These are phyloP conservation scores for Aleurites moluccanus DNA, from an alignment of 441 rosid species.

Conservation along the genomic window DNA sequence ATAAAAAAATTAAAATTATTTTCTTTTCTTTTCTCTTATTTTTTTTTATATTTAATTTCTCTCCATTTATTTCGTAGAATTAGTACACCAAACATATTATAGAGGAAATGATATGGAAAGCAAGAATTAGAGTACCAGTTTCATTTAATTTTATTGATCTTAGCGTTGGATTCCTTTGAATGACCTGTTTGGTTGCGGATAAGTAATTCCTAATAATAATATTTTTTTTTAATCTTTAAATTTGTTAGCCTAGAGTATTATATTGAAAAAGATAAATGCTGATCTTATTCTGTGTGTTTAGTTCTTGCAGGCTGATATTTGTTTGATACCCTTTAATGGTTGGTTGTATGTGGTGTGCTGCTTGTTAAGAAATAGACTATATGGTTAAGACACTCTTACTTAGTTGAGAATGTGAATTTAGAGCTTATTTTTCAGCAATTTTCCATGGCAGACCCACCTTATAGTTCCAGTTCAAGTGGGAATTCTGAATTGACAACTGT, in stretches of 20 bases:
- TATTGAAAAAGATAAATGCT: not conserved
- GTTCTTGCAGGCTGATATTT: slow-evolving; percentile 11
- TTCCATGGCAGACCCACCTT: slow-evolving; percentile 57
- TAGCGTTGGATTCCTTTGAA: not conserved
- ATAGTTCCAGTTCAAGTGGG: slow-evolving; percentile 33
- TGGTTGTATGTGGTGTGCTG: not conserved
- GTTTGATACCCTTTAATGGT: not conserved
- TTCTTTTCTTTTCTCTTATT: no score
- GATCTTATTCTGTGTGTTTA: not conserved
- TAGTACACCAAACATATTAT: no score
- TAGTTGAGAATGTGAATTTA: slow-evolving; percentile 22
- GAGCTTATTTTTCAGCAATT: not conserved
- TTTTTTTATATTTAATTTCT: no score
- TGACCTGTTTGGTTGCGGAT: not conserved
- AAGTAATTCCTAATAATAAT: not conserved
- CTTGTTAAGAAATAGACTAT: not conserved
- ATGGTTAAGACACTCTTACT: not conserved
- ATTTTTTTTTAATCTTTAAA: not conserved
- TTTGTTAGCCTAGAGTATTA: not conserved
- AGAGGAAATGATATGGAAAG: not conserved
- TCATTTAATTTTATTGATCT: not conserved
- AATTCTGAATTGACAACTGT: slow-evolving; percentile 32
- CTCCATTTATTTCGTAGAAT: no score
- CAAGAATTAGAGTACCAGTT: not conserved
- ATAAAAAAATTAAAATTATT: no score